Evolutionary conservation across 2,329 filamentous ascomycete genomes (phyloP).

Genomic region (Sporothrix brunneoviolacea): DNA sequence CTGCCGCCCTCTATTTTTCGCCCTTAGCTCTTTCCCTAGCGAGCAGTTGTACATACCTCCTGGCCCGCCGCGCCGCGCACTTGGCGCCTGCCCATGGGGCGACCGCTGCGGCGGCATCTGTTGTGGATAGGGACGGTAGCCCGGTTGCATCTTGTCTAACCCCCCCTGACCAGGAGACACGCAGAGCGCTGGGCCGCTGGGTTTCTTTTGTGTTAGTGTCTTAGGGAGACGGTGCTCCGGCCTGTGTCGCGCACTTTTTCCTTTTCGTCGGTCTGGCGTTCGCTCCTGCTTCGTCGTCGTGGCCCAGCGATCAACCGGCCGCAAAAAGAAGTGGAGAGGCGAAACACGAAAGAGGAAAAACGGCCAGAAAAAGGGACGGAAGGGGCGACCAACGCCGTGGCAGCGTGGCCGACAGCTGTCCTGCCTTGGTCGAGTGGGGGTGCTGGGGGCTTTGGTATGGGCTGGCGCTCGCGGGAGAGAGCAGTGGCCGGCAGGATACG

Average conservation of each 20-base stretch:
- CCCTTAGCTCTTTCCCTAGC: neutral
- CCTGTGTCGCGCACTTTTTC: too few species aligned
- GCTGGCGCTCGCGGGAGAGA: too few species aligned
- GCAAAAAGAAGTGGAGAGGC: slow-evolving; percentile 3
- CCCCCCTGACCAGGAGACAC: too few species aligned
- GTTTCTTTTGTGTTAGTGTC: neutral
- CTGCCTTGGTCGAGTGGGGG: too few species aligned
- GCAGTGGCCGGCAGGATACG: neutral
- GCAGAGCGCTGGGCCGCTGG: too few species aligned
- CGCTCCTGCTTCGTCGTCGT: too few species aligned
- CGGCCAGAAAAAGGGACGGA: neutral
- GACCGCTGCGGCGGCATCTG: slow-evolving; percentile 44
- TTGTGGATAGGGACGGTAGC: slow-evolving; percentile 46
- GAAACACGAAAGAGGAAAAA: slow-evolving; percentile 1
- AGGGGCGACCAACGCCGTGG: neutral
- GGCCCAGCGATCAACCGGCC: neutral
- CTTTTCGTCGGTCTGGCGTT: too few species aligned
- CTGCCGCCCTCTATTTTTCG: neutral
- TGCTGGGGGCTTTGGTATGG: too few species aligned
- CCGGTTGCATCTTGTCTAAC: slow-evolving; percentile 41
- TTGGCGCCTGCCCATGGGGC: slow-evolving; percentile 30
- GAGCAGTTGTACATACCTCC: slow-evolving; percentile 33
- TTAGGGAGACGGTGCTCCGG: neutral
- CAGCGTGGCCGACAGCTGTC: neutral
- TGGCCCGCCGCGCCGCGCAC: slow-evolving; percentile 42